Conservation (phyloP, 164 flowering plant genomes). For the Berberis vulgaris region DNA sequence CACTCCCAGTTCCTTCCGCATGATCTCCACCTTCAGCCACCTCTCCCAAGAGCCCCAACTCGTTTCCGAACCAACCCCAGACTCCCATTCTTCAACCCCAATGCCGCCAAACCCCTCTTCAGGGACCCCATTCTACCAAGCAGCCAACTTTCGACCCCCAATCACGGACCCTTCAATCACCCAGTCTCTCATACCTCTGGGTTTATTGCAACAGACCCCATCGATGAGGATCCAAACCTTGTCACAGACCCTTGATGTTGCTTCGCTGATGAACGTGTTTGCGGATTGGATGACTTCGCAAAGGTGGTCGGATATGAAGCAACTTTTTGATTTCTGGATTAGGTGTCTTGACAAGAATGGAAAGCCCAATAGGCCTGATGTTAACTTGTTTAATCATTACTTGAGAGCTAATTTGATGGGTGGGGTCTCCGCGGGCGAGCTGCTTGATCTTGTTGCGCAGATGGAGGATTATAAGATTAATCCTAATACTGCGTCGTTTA, state of each 20-base stretch:
- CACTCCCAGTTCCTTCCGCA: constrained; percentile 19
- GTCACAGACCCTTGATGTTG: constrained; percentile 37
- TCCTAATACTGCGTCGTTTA: constrained; percentile 83
- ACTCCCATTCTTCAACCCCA: constrained; percentile 28
- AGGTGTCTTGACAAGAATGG: constrained; percentile 58
- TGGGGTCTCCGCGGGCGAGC: constrained; percentile 46
- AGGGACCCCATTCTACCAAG: constrained; percentile 67
- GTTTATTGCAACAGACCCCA: constrained; percentile 18
- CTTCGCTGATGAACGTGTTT: constrained; percentile 44
- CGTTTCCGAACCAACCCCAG: constrained; percentile 25
- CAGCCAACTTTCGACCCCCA: constrained; percentile 59
- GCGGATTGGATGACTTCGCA: constrained; percentile 72
- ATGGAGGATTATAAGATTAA: constrained; percentile 54
- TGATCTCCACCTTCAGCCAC: constrained; percentile 43
- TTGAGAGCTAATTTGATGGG: constrained; percentile 68
- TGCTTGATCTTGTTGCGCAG: constrained; percentile 54
- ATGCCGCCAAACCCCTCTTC: constrained; percentile 81
- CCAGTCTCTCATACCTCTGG: constrained; percentile 32
- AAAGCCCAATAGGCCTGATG: constrained; percentile 79
- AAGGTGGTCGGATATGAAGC: constrained; percentile 70
- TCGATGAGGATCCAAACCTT: constrained; percentile 23
- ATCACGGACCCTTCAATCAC: constrained; percentile 5
- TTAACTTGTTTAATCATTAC: constrained; percentile 61
- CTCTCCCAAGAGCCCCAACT: constrained; percentile 71
- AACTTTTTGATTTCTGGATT: constrained; percentile 71